A percentile compares a stretch with the other conserved stretches of the same genome.
Conservation (phyloP, 257 asterid genomes). For the Cinchona pubescens region DNA sequence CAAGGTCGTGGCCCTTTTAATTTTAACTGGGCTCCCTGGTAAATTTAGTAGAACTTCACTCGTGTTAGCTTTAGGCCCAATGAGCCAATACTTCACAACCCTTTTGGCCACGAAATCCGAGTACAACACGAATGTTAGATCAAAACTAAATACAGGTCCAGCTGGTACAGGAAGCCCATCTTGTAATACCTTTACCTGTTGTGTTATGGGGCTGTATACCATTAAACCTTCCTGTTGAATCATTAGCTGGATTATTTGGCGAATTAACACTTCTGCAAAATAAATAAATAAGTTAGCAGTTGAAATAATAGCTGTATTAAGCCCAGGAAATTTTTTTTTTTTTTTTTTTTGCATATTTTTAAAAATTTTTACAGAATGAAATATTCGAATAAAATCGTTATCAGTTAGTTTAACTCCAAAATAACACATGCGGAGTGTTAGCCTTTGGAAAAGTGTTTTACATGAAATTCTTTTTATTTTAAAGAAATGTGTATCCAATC, state of each 20-base stretch:
- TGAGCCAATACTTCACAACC: neutral
- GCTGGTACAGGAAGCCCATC: neutral
- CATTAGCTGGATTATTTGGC: neutral
- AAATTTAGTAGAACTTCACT: neutral
- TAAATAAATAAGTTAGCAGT: no score
- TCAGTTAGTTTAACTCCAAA: no score
- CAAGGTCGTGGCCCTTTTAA: neutral
- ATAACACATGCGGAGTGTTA: no score
- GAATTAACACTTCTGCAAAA: neutral
- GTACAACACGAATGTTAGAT: neutral
- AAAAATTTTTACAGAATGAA: no score
- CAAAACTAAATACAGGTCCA: neutral
- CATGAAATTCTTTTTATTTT: no score
- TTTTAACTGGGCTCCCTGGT: neutral
- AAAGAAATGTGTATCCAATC: no score
- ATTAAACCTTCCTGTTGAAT: slow-evolving; percentile 4
- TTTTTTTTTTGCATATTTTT: no score
- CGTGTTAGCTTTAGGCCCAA: neutral
- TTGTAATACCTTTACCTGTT: neutral
- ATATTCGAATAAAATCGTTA: no score
- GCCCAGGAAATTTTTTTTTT: no score
- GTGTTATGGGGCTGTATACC: neutral
- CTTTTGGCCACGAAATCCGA: neutral
- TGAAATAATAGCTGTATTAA: no score
- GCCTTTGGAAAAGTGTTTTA: no score